Percentiles rank a stretch among this genome's conserved stretches.
These are phyloP conservation scores for Rubroboletus satanas DNA, from an alignment of 768 basidiomycete species.

Conservation along the genomic window DNA sequence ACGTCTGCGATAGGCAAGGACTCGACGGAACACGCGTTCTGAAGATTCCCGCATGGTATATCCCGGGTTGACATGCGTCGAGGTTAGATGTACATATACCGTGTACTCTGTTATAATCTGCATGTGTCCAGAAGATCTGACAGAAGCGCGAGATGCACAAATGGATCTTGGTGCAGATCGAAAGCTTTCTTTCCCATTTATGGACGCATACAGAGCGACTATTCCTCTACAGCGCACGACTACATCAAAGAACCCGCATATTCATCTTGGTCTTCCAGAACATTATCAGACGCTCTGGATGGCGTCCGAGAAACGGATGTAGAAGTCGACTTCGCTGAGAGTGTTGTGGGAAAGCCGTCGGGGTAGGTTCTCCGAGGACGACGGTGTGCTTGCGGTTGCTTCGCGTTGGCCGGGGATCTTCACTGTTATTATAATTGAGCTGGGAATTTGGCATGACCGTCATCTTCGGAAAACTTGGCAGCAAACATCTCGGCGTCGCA, in stretches of 20 bases:
- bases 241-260: slow-evolving; percentile 2
- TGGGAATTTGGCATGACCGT: neutral
- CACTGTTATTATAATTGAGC: neutral
- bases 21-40: slow-evolving; percentile 88
- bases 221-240: neutral
- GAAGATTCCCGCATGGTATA: slow-evolving; percentile 5
- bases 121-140: slow-evolving; percentile 1
- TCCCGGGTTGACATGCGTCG: neutral
- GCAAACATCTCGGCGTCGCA: neutral
- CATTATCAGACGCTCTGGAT: neutral
- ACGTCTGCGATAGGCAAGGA: slow-evolving; percentile 81
- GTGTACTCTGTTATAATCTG: neutral
- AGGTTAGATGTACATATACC: slow-evolving; percentile 1
- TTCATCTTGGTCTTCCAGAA: neutral
- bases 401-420: neutral
- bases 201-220: neutral
- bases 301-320: neutral
- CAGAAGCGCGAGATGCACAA: slow-evolving; percentile 6
- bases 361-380: slow-evolving; percentile 14
- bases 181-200: neutral
- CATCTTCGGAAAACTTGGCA: neutral
- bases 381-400: neutral
- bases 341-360: slow-evolving; percentile 4
- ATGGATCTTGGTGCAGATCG: slow-evolving; percentile 15
- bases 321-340: slow-evolving; percentile 7